Evolutionary conservation across 176 grass and related monocot genomes (phyloP), one percentile per base, ranked within the genome.

Genomic region (Rhynchospora tenuis): DNA sequence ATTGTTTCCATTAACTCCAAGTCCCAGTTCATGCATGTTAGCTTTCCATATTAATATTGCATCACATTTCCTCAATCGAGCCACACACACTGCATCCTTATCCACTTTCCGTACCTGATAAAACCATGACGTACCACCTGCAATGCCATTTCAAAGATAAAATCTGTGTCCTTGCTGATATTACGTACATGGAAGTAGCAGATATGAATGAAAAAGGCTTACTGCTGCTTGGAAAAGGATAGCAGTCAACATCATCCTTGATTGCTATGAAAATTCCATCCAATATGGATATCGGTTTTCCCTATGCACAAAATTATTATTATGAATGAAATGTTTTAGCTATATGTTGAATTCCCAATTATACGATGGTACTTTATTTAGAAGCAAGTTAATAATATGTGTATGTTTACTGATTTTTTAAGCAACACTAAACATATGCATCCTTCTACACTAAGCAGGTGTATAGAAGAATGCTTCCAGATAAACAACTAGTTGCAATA

Each of bases 11-110:
- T 93, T 98, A 61, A 91, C 91, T 16, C 96, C 96, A 85, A 98
- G 88, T 29, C 96, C 96, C 55, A 98, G 82, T 76, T 98, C 96
- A 83, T 98, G 96, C 96, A 98, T 98, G 86, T 98, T 98, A 71
- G 93, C 96, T 90, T 98, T 98, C 2, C 96, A 93, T 1, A 98
- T 90, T 80, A 95, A 87, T 84, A 98, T 85, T 20, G 94, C 96
- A 84, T 93, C 93, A 89, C 96, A 98, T 88, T 54, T 90, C 33
- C 93, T 86, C 87, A 98, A 87, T 64, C 93, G 88, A 83, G 89
- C 86, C 73, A 98, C 96, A 16, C 88, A 85, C 4, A 91, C 85
- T 46, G 96, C 93, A 7, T 98, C 96, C 87, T 91, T 65, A 52
- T 88, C 79, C 43, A 98, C 86, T 42, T 75, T 17, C 31, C 72